A percentile compares a stretch with the other conserved stretches of the same genome.
Conservation (phyloP, 805 yeast genomes). For the Kurtzmaniella fragi region DNA sequence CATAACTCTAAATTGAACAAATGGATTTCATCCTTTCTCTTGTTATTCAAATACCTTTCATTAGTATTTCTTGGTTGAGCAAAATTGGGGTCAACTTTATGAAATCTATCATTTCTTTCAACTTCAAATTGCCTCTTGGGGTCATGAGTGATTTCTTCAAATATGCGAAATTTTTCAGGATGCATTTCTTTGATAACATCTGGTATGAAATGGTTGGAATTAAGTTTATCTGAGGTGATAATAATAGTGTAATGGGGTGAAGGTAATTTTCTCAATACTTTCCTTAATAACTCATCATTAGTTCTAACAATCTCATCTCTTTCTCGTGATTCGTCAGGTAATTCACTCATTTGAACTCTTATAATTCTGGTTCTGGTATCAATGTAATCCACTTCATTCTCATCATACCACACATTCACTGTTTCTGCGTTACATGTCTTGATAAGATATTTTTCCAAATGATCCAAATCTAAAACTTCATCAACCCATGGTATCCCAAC, state of each 20-base stretch:
- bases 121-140: conserved; percentile 45
- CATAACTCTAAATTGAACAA: conserved; percentile 43
- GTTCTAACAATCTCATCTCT: conserved; percentile 25
- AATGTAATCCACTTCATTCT: conserved; percentile 47
- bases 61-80: conserved; percentile 22
- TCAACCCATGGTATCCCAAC: conserved; percentile 52
- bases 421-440: conserved; percentile 50
- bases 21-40: conserved; percentile 29
- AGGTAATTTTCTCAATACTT: conserved; percentile 63
- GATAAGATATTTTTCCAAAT: conserved; percentile 36
- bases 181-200: conserved; percentile 21
- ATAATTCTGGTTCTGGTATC: conserved; percentile 64
- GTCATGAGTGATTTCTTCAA: conserved; percentile 53
- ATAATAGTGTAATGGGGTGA: conserved; percentile 65
- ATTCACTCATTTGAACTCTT: conserved; percentile 48
- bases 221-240: conserved; percentile 36
- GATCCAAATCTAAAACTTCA: conserved; percentile 37
- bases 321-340: conserved; percentile 24
- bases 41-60: conserved; percentile 23
- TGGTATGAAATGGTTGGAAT: conserved; percentile 26
- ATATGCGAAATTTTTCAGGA: conserved; percentile 38
- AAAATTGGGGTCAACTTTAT: conserved; percentile 24
- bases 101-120: conserved; percentile 48
- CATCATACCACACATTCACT: conserved; percentile 31
- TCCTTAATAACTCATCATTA: conserved; percentile 46